These are phyloP conservation scores for Silybum marianum DNA, from an alignment of 129 eudicot species.

Conservation along the genomic window DNA sequence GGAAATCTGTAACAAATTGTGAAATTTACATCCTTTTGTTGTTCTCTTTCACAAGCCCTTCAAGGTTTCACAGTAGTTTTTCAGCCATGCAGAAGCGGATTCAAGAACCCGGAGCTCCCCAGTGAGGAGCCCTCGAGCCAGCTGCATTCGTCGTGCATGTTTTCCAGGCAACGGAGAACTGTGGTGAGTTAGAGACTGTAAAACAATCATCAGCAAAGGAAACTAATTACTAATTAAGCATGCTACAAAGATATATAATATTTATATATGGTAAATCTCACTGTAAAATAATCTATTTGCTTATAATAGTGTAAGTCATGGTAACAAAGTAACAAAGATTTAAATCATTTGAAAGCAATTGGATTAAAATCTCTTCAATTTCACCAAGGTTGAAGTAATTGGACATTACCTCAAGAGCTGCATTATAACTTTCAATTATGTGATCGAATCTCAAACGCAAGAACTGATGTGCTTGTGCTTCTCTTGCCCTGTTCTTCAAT, in stretches of 20 bases:
- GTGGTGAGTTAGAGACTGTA: constrained; percentile 43
- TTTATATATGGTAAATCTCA: background rate
- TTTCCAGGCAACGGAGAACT: constrained; percentile 23
- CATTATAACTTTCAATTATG: constrained; percentile 42
- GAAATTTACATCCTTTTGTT: background rate
- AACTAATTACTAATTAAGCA: constrained; percentile 1
- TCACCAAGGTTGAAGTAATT: background rate
- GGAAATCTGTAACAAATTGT: background rate
- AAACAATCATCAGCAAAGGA: constrained; percentile 18
- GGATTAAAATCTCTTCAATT: background rate
- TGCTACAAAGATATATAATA: background rate
- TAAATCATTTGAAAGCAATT: background rate
- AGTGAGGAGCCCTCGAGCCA: constrained; percentile 61
- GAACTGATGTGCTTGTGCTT: constrained; percentile 66
- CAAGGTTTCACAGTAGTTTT: constrained; percentile 59
- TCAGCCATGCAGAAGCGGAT: constrained; percentile 79
- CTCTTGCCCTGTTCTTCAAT: constrained; percentile 52
- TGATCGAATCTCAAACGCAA: constrained; percentile 43
- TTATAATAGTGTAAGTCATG: no score
- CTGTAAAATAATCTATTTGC: no score
- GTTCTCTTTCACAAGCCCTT: background rate
- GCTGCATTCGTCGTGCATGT: constrained; percentile 42
- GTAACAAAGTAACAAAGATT: background rate
- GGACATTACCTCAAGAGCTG: constrained; percentile 46
- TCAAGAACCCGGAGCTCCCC: constrained; percentile 72